Evolutionary conservation across 2,329 filamentous ascomycete genomes (phyloP).

Genomic region (Xylariaceae sp.): DNA sequence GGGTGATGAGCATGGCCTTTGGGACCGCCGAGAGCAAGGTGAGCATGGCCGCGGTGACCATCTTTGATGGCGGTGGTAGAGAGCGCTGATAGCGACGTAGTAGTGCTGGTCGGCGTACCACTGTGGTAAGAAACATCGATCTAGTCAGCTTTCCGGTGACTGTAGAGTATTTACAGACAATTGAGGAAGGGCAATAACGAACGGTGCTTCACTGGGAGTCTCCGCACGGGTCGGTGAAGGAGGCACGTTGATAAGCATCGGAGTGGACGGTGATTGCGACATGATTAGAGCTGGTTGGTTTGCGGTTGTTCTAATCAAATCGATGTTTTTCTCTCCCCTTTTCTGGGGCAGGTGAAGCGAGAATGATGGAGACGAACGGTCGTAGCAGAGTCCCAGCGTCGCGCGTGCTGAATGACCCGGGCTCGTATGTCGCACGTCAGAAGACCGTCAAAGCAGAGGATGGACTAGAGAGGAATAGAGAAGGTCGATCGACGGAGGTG

Average conservation of each 20-base stretch:
- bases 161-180: constrained; percentile 9
- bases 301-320: neutral
- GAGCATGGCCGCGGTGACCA: constrained; percentile 78
- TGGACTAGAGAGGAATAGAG: neutral
- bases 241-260: constrained; percentile 77
- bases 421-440: neutral
- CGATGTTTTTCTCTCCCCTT: neutral
- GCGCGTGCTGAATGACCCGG: neutral
- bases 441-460: constrained; percentile 4
- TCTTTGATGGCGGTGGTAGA: constrained; percentile 96
- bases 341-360: neutral
- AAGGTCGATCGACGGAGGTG: neutral
- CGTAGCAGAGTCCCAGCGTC: neutral
- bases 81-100: constrained; percentile 83
- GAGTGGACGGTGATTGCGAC: constrained; percentile 39
- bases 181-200: constrained; percentile 37
- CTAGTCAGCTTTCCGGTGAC: constrained; percentile 14
- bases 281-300: constrained; percentile 22
- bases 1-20: constrained; percentile 55
- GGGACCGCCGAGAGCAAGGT: constrained; percentile 46
- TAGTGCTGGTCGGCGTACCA: constrained; percentile 87
- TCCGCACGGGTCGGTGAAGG: constrained; percentile 76
- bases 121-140: constrained; percentile 40
- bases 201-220: constrained; percentile 88
- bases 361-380: neutral